A percentile compares a stretch with the other conserved stretches of the same genome.
Evolutionary conservation across 441 rosid species (phyloP).

Genomic region (Populus hybrid): DNA sequence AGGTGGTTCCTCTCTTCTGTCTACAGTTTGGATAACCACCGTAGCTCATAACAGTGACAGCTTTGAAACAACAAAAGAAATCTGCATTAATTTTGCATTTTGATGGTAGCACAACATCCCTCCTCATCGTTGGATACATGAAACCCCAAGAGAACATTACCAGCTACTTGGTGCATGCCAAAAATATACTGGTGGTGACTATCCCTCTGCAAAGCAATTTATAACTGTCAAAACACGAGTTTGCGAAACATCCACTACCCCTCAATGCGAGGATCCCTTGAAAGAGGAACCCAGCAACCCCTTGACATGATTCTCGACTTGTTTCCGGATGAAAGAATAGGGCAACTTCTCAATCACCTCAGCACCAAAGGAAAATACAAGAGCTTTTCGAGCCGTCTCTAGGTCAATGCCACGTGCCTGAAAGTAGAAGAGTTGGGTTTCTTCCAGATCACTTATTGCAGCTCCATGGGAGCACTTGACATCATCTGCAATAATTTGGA

Average conservation of each 20-base stretch:
- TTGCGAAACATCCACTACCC: background rate
- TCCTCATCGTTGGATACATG: background rate
- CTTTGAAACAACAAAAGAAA: background rate
- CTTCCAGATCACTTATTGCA: conserved; percentile 89
- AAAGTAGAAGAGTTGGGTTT: conserved; percentile 80
- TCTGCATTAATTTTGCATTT: background rate
- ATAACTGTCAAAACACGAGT: background rate
- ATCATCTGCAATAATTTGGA: conserved; percentile 80
- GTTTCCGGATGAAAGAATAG: conserved; percentile 36
- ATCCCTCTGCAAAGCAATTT: background rate
- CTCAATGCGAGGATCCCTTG: background rate
- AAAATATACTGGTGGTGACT: background rate
- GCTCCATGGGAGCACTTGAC: conserved; percentile 96
- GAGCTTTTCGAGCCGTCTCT: conserved; percentile 74
- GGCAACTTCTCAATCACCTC: conserved; percentile 65
- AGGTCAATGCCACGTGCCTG: conserved; percentile 76
- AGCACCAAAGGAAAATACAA: conserved; percentile 72
- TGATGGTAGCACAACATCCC: background rate
- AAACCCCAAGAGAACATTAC: background rate
- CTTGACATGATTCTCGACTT: conserved; percentile 56
- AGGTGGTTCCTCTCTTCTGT: background rate
- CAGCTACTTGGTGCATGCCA: background rate
- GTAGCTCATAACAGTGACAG: background rate
- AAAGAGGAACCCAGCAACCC: conserved; percentile 41
- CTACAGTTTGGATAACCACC: background rate